Evolutionary conservation across 805 yeast species (phyloP).

Genomic region (Debaryomyces tyrocola): DNA sequence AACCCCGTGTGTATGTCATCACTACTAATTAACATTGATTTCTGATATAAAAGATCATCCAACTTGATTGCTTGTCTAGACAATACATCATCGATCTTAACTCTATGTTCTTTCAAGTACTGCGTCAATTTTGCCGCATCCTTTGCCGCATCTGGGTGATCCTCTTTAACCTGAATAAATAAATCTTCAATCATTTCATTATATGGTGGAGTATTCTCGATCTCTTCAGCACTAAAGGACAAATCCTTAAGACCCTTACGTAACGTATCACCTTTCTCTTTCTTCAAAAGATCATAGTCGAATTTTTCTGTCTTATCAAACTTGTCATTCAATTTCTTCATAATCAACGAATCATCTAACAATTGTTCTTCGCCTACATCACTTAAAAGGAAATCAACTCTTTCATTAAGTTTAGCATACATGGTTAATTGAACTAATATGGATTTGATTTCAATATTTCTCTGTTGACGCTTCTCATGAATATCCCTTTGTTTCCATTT

Average conservation of each 20-base stretch:
- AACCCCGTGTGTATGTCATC: conserved; percentile 93
- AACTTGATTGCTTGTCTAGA: conserved; percentile 65
- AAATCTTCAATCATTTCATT: conserved; percentile 93
- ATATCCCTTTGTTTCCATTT: conserved; percentile 97
- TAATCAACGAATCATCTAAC: conserved; percentile 25
- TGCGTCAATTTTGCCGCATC: conserved; percentile 35
- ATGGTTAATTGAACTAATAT: conserved; percentile 76
- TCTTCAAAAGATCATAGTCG: conserved; percentile 36
- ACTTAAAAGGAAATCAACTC: conserved; percentile 65
- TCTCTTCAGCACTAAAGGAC: conserved; percentile 33
- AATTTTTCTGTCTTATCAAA: conserved; percentile 65
- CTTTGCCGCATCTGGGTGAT: conserved; percentile 49
- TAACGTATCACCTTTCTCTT: conserved; percentile 42
- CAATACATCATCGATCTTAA: conserved; percentile 67
- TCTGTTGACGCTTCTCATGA: conserved; percentile 84
- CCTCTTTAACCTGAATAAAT: conserved; percentile 70
- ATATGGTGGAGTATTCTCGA: conserved; percentile 58
- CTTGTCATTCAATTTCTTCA: conserved; percentile 43
- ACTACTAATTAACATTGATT: conserved; percentile 72
- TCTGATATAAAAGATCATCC: conserved; percentile 66
- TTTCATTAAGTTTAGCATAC: conserved; percentile 70
- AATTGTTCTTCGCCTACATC: conserved; percentile 43
- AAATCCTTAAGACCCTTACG: conserved; percentile 45
- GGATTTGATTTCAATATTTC: conserved; percentile 75
- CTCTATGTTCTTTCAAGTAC: conserved; percentile 58